Evolutionary conservation across 352 stramenopile species (phyloP).

Genomic region (Paralagenidium karlingii): DNA sequence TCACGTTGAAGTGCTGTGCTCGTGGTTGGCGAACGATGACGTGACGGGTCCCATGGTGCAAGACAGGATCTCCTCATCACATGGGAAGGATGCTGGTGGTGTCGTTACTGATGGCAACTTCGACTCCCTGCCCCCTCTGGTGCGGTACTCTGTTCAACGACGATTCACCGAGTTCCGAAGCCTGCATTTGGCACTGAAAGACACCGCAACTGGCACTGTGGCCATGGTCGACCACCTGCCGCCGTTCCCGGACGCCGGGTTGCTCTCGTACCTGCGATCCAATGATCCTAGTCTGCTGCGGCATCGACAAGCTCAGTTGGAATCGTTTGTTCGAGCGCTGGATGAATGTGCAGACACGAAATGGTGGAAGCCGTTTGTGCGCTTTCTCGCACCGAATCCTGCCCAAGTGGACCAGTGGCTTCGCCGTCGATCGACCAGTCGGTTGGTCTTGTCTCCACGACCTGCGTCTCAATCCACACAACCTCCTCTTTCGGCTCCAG

Average conservation of each 20-base stretch:
- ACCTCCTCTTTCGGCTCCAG: too few relatives aligned
- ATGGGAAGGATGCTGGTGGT: background rate
- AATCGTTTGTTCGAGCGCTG: constrained; percentile 45
- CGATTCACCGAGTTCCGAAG: constrained; percentile 68
- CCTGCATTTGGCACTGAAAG: constrained; percentile 39
- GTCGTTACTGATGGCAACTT: background rate
- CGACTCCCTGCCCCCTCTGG: constrained; percentile 24
- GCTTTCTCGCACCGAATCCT: constrained; percentile 20
- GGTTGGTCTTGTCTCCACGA: too few relatives aligned
- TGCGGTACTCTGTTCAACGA: constrained; percentile 69
- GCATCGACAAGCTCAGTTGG: constrained; percentile 42
- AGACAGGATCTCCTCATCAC: too few relatives aligned
- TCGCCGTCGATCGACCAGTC: too few relatives aligned
- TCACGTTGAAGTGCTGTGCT: constrained; percentile 68
- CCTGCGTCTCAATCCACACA: too few relatives aligned
- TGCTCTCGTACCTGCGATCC: constrained; percentile 56
- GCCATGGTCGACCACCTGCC: constrained; percentile 22
- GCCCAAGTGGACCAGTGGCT: background rate
- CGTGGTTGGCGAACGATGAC: background rate
- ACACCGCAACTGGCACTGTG: constrained; percentile 23
- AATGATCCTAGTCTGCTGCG: constrained; percentile 58
- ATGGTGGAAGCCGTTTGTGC: constrained; percentile 37
- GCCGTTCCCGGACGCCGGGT: constrained; percentile 51
- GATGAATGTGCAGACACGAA: constrained; percentile 45
- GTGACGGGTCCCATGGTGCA: background rate